These are phyloP conservation scores for Candida suzukii DNA, from an alignment of 805 yeast genomes.

Conservation along the genomic window DNA sequence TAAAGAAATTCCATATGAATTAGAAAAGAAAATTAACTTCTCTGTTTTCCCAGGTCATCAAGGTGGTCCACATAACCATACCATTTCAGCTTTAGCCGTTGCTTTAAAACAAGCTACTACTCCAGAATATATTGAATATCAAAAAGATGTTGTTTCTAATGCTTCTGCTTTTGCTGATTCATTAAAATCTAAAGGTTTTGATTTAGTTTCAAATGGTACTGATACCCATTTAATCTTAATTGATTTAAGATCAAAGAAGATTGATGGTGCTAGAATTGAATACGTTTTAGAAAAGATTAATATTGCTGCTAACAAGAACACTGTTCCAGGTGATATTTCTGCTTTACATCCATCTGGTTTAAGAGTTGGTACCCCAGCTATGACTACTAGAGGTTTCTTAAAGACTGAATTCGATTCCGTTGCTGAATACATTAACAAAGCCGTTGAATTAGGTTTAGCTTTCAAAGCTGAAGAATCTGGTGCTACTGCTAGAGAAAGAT, in stretches of 20 bases:
- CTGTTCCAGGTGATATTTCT: slow-evolving; percentile 93
- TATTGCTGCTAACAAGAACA: slow-evolving; percentile 93
- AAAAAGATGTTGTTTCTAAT: slow-evolving; percentile 72
- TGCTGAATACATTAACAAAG: slow-evolving; percentile 71
- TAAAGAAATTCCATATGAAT: slow-evolving; percentile 76
- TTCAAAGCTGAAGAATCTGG: slow-evolving; percentile 58
- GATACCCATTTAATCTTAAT: slow-evolving; percentile 90
- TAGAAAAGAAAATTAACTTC: slow-evolving; percentile 88
- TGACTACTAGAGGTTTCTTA: slow-evolving; percentile 93
- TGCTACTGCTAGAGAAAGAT: slow-evolving; percentile 46
- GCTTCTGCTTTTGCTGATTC: slow-evolving; percentile 72
- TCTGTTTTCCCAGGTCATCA: slow-evolving; percentile 99
- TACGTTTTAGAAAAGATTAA: slow-evolving; percentile 81
- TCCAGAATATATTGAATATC: slow-evolving; percentile 85
- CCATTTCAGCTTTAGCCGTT: slow-evolving; percentile 91
- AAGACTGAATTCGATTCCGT: slow-evolving; percentile 73
- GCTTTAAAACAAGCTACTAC: slow-evolving; percentile 88
- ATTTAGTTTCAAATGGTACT: slow-evolving; percentile 86
- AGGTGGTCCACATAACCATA: slow-evolving; percentile 99
- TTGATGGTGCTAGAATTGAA: slow-evolving; percentile 96
- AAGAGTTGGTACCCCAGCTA: slow-evolving; percentile 97
- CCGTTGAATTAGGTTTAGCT: slow-evolving; percentile 61
- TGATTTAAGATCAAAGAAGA: slow-evolving; percentile 67
- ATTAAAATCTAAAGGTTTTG: slow-evolving; percentile 57
- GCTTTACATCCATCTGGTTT: slow-evolving; percentile 95